Evolutionary conservation across 2,329 filamentous ascomycete species (phyloP).

Genomic region (Paecilomyces fulvus): DNA sequence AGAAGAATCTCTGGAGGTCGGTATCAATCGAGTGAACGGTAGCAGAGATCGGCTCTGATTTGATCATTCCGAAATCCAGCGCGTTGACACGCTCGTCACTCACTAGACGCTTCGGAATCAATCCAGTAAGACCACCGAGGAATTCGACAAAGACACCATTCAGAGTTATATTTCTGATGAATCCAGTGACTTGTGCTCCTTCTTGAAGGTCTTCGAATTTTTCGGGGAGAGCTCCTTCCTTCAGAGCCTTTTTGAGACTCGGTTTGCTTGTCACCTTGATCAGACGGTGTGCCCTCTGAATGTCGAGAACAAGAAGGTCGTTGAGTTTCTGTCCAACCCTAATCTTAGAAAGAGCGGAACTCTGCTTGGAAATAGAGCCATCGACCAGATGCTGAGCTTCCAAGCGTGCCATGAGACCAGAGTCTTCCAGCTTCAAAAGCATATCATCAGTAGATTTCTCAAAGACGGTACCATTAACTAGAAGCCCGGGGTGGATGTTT

Average conservation of each 20-base stretch:
- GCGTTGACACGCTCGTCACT: constrained; percentile 58
- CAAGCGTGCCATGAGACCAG: constrained; percentile 68
- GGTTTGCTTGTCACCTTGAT: constrained; percentile 76
- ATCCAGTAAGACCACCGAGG: constrained; percentile 63
- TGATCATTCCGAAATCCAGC: constrained; percentile 69
- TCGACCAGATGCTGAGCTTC: constrained; percentile 75
- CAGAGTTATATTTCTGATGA: constrained; percentile 73
- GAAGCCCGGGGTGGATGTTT: constrained; percentile 60
- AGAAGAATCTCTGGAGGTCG: constrained; percentile 59
- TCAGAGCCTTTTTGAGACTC: constrained; percentile 66
- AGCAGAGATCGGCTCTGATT: constrained; percentile 65
- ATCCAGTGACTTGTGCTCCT: constrained; percentile 63
- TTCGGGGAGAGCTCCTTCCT: constrained; percentile 62
- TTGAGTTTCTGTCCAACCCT: constrained; percentile 74
- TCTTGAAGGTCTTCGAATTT: constrained; percentile 63
- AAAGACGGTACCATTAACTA: constrained; percentile 71
- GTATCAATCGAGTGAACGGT: constrained; percentile 65
- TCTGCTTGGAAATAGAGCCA: constrained; percentile 69
- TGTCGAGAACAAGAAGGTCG: constrained; percentile 79
- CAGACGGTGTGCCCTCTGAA: constrained; percentile 66
- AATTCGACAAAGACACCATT: constrained; percentile 87
- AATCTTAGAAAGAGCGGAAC: constrained; percentile 69
- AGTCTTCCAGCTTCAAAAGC: constrained; percentile 65
- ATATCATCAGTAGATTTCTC: constrained; percentile 71
- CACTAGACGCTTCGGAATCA: constrained; percentile 73